Percentiles rank a stretch among this genome's conserved stretches.
Evolutionary conservation across 2,329 filamentous ascomycete genomes (phyloP).

Genomic region (Allantophomopsis lycopodina): DNA sequence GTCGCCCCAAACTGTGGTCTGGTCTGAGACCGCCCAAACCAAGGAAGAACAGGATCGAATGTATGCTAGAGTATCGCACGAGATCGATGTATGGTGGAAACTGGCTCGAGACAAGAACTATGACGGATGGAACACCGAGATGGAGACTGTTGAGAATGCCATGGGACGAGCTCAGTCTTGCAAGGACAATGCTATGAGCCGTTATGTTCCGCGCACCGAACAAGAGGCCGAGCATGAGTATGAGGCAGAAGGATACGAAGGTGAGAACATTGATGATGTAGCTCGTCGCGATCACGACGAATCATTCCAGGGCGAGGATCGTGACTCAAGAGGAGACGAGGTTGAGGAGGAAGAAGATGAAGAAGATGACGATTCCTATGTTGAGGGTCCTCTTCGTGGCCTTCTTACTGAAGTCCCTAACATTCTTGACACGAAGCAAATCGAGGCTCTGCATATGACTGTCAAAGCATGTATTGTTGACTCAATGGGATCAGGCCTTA

Average conservation of each 20-base stretch:
- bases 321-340: slow-evolving; percentile 25
- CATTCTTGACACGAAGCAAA: slow-evolving; percentile 86
- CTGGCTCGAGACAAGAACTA: slow-evolving; percentile 45
- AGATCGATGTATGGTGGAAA: slow-evolving; percentile 54
- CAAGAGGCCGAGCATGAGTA: slow-evolving; percentile 5
- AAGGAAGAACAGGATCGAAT: slow-evolving; percentile 40
- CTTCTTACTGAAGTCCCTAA: slow-evolving; percentile 88
- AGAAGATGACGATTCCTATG: slow-evolving; percentile 67
- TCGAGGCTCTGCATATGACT: slow-evolving; percentile 93
- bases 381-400: slow-evolving; percentile 66
- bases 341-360: slow-evolving; percentile 42
- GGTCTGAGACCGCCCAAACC: slow-evolving; percentile 22
- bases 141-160: slow-evolving; percentile 47
- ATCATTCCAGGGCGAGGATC: slow-evolving; percentile 25
- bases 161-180: slow-evolving; percentile 42
- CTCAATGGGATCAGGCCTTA: slow-evolving; percentile 56
- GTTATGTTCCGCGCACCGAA: slow-evolving; percentile 19
- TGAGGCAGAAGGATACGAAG: slow-evolving; percentile 6
- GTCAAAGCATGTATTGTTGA: slow-evolving; percentile 91
- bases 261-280: slow-evolving; percentile 31
- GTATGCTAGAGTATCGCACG: slow-evolving; percentile 47
- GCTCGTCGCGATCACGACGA: slow-evolving; percentile 32
- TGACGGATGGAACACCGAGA: slow-evolving; percentile 40
- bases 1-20: slow-evolving; percentile 14
- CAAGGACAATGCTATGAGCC: slow-evolving; percentile 42